Conservation (phyloP, 1,284 basidiomycete genomes). For the Tranzscheliella williamsii region DNA sequence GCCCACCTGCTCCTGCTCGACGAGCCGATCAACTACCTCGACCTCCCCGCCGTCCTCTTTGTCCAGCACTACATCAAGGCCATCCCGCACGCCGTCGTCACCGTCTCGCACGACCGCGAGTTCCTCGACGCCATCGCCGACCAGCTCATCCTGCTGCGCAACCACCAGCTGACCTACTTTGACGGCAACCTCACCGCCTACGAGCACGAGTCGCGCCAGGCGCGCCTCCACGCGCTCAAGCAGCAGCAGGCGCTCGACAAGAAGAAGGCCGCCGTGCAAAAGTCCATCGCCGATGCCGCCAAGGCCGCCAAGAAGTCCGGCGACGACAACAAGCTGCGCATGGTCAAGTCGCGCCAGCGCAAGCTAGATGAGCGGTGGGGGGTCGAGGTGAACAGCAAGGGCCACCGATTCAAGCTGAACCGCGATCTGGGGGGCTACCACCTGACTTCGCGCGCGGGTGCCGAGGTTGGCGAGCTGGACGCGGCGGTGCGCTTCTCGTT, state of each 20-base stretch:
- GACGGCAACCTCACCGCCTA: slow-evolving; percentile 69
- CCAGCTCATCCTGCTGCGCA: slow-evolving; percentile 71
- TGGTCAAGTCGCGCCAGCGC: slow-evolving; percentile 69
- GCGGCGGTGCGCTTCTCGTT: slow-evolving; percentile 65
- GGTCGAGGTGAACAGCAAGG: slow-evolving; percentile 65
- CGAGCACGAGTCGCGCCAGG: slow-evolving; percentile 66
- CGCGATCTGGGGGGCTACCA: slow-evolving; percentile 66
- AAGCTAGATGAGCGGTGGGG: slow-evolving; percentile 70
- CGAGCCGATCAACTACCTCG: slow-evolving; percentile 65
- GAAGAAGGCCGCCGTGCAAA: slow-evolving; percentile 65
- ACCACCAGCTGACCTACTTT: slow-evolving; percentile 68
- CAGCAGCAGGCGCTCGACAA: slow-evolving; percentile 68
- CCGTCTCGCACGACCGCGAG: slow-evolving; percentile 72
- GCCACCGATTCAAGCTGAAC: slow-evolving; percentile 70
- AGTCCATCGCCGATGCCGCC: slow-evolving; percentile 64
- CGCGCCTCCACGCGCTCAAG: slow-evolving; percentile 65
- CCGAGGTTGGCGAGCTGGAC: slow-evolving; percentile 67
- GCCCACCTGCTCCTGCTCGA: slow-evolving; percentile 63
- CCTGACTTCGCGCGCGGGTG: slow-evolving; percentile 64
- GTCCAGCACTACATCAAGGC: slow-evolving; percentile 67
- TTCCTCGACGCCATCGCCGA: slow-evolving; percentile 72
- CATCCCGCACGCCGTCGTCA: slow-evolving; percentile 66
- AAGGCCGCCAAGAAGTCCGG: slow-evolving; percentile 68
- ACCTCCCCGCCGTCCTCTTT: slow-evolving; percentile 61
- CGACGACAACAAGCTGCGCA: slow-evolving; percentile 69